A percentile compares a stretch with the other conserved stretches of the same genome.
These are phyloP conservation scores for Prunus padus DNA, from an alignment of 306 rosid species.

Conservation along the genomic window DNA sequence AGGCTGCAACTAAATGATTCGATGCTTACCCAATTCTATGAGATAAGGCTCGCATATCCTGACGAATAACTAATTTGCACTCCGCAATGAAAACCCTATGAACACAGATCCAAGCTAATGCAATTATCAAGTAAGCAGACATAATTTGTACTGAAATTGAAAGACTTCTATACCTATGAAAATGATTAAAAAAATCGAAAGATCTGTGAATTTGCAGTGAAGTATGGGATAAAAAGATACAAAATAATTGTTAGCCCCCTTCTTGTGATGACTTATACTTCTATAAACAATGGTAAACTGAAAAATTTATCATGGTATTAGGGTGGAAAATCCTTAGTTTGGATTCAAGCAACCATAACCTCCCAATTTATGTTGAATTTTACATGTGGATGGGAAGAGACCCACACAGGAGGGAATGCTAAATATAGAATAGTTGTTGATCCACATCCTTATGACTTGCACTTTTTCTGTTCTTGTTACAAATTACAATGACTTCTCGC, in stretches of 20 bases:
- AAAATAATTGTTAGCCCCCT: not conserved
- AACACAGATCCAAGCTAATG: not conserved
- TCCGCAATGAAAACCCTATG: not conserved
- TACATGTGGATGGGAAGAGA: not conserved
- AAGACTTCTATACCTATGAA: not conserved
- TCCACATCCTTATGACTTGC: not conserved
- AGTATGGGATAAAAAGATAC: not conserved
- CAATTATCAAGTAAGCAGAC: not conserved
- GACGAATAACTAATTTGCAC: not conserved
- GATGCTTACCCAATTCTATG: not conserved
- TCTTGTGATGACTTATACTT: not conserved
- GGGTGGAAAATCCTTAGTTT: not conserved
- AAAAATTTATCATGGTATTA: not conserved
- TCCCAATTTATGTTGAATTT: not conserved
- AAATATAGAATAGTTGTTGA: not conserved
- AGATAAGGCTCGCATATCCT: not conserved
- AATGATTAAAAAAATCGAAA: not conserved
- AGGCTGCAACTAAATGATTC: not conserved
- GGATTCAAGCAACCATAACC: not conserved
- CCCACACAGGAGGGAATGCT: not conserved
- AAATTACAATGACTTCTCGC: not conserved
- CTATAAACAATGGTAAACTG: not conserved
- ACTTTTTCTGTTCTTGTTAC: not conserved
- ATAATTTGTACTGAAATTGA: not conserved
- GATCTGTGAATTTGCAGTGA: not conserved